Evolutionary conservation across 441 rosid genomes (phyloP), one percentile per base, ranked within the genome.

Genomic region (Erodium trifolium): DNA sequence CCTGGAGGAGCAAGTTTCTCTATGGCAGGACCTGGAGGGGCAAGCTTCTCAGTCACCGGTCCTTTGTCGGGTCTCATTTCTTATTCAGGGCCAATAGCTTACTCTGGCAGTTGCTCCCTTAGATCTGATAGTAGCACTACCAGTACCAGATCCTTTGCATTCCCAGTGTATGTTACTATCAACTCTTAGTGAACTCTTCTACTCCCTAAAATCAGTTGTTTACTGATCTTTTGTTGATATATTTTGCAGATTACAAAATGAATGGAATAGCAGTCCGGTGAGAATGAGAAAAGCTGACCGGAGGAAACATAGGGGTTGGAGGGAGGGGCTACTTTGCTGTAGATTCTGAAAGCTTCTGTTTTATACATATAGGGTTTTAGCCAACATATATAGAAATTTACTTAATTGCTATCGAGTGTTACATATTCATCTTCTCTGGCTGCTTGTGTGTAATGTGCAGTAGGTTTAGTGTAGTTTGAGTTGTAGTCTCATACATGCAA

Each of bases 131-230:
- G 57, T 49, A 49, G 57, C 16, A 49, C 57, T 49, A 49, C 57
- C 12, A 53, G 60, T 16, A 53, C 60, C 60, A 13, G 60, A 53
- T 53, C 60, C 60, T 53, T 53, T 53, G 60, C 60, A 9, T 53
- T 53, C 9, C 60, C 60, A 14, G 60, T 53, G 60, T 53, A 53
- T 3, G 60, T 53, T 53, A 53, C 60, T 4, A 4, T 53, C 60
- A 14, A n/a, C 17, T 49, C 57, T 49, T n/a, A n/a, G 16, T 49
- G 17, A 49, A 13, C 57, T 12, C 5, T 49, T 49, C 5, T 10
- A 49, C 17, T 49, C 57, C 57, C 16, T 13, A n/a, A 49, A 3
- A 49, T 49, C 17, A 49, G 16, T 12, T 13, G 16, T n/a, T 49
- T 3, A 49, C 34, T 31, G 0, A 31, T 31, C 17, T 49, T 37